Evolutionary conservation across 768 basidiomycete species (phyloP), one percentile per base, ranked within the genome.

Genomic region (Naganishia randhawae): DNA sequence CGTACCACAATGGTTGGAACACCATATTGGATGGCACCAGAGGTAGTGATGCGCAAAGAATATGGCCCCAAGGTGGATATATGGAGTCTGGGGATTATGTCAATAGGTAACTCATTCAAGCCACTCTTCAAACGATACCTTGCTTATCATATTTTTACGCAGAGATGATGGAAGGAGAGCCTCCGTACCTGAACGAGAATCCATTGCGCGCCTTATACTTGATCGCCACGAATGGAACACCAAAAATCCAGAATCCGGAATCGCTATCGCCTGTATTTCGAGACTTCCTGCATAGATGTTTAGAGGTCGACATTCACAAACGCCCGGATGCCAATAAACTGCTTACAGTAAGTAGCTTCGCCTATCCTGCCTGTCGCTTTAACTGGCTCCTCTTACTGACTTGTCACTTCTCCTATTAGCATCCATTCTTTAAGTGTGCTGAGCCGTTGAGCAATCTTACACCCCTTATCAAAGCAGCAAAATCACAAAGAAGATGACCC

Each of bases 1-100:
- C 89, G 93, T 63, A 92, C 92, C 33, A 95, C 92, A n/a, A 95
- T 95, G 93, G 92, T 96, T 4, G 93, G 93, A 37, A 95, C 92
- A 13, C 93, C 93, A 0, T 95, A 95, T 81, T 95, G 93, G 93
- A 96, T 96, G 93, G 93, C 93, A 2, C 93, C 93, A n/a, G 93
- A 96, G 79, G 92, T 96, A 63, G 92, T 96, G 74, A 94, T 92
- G 81, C 90, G 93, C 79, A 94, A 95, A 81, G 92, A 93, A 80
- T 96, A 96, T 75, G 92, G 93, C 52, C 91, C 92, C 29, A 95
- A 95, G 80, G 93, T 95, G 25, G 93, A 95, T 74, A 92, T 96
- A 61, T 96, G 93, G 93, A 92, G 91, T 14, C 85, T 96, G 10
- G 93, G 93, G 5, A 96, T 97, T 81, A 94, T 96, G 92, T 92